phyloP scores from a whole-genome alignment of 2,329 filamentous ascomycete genomes.

The Colletotrichum sojae region DNA sequence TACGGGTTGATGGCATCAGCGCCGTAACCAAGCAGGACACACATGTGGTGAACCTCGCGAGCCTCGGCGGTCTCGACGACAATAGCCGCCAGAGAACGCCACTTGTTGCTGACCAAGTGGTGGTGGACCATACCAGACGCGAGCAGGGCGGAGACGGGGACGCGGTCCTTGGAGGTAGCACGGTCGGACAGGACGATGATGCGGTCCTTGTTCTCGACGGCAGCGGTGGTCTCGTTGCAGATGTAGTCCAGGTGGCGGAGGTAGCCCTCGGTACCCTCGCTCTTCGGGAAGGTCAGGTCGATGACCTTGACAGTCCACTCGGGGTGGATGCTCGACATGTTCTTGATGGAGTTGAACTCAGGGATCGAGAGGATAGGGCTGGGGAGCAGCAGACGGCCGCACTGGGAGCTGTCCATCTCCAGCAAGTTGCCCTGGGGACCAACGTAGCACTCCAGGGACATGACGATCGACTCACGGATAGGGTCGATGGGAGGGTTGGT shows the following conservation, averaged over 20 bases:
- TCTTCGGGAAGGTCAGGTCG: constrained; percentile 94
- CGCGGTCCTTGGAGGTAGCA: constrained; percentile 84
- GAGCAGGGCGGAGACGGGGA: constrained; percentile 87
- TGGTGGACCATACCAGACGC: constrained; percentile 96
- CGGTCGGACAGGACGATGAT: constrained; percentile 92
- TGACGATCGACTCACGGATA: constrained; percentile 96
- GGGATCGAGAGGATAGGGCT: constrained; percentile 91
- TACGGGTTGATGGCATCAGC: constrained; percentile 96
- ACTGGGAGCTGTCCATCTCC: constrained; percentile 93
- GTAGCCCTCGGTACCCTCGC: constrained; percentile 86
- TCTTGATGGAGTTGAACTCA: constrained; percentile 90
- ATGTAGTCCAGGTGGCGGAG: constrained; percentile 89
- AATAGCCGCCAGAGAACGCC: constrained; percentile 89
- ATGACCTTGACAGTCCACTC: constrained; percentile 92
- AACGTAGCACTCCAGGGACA: constrained; percentile 97
- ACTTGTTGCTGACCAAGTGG: constrained; percentile 95
- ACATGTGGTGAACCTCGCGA: constrained; percentile 98
- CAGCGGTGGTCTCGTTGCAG: constrained; percentile 86
- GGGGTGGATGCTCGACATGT: constrained; percentile 79
- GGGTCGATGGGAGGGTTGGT: constrained; percentile 98
- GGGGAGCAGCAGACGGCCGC: constrained; percentile 85
- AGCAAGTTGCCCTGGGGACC: constrained; percentile 95
- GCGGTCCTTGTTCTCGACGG: constrained; percentile 86
- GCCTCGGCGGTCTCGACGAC: constrained; percentile 95
- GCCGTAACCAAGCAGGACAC: constrained; percentile 95